Evolutionary conservation across 208 protist genomes (phyloP), one percentile per base, ranked within the genome.

Genomic region (Acanthamoeba pearcei): DNA sequence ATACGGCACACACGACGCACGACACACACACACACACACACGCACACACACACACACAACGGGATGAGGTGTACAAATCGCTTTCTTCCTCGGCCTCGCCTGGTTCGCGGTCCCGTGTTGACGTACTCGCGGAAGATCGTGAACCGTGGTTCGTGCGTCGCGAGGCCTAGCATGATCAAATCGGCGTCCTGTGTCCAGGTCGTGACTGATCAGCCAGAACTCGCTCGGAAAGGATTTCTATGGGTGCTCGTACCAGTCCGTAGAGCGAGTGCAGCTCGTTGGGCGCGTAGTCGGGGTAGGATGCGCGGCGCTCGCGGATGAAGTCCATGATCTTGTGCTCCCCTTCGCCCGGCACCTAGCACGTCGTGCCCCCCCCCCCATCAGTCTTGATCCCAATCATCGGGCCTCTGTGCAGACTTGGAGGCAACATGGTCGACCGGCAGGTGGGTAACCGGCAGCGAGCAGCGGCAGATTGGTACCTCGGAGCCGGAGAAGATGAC

Each of bases 131-230:
- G 74, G 12, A 98, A 76, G 35, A 98, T 90, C n/a, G 82, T 95
- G 76, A 98, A 98, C 78, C 98, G 92, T 35, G 97, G 96, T 94
- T 98, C 96, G 95, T 98, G 98, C 68, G 97, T 98, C 8, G 62
- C 98, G 35, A 99, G 97, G 22, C 98, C 97, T 17, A 99, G 98
- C 98, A 99, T 99, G 92, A 99, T 98, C 15, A 99, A 97, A 96
- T 99, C 99, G 6, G 99, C 99, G 96, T 99, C 99, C 38, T 88
- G 8, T 38, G 35, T 2, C 1, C 35, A 0, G 1, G 2, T 38
- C 35, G 35, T 38, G 35, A 38, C 35, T 38, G 35, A 2, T 38
- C 35, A 38, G 35, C 35, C 35, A 38, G 35, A 38, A 38, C 35
- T 38, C 35, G 13, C 68, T 74, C 32, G 6, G 68, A 38, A 38